These are phyloP conservation scores for Nemania sp. DNA, from an alignment of 2,329 filamentous ascomycete genomes.

Conservation along the genomic window DNA sequence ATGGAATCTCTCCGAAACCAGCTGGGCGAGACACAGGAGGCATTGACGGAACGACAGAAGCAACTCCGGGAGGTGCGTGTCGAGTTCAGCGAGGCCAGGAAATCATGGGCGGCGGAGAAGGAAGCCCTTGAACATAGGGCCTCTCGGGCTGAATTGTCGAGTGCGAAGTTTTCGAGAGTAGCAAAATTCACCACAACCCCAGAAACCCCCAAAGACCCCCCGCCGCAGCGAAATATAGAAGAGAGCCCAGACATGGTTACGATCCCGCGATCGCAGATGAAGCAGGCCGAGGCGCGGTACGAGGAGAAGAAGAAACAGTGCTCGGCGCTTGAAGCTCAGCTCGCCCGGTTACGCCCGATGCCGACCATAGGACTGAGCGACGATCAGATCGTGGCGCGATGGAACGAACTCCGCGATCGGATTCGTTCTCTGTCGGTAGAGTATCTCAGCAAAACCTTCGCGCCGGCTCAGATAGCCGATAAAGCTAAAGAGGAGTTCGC, in stretches of 20 bases:
- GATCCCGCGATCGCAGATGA: slow-evolving; percentile 27
- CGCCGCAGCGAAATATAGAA: too few relatives aligned
- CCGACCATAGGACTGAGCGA: slow-evolving; percentile 24
- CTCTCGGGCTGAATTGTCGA: too few relatives aligned
- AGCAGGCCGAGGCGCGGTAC: slow-evolving; percentile 26
- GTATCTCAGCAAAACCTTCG: slow-evolving; percentile 28
- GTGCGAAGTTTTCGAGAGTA: too few relatives aligned
- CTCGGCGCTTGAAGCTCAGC: slow-evolving; percentile 21
- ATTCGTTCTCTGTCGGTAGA: slow-evolving; percentile 30
- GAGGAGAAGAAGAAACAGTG: slow-evolving; percentile 27
- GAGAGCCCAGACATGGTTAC: slow-evolving; percentile 26
- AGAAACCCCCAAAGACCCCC: too few relatives aligned
- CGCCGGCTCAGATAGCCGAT: slow-evolving; percentile 21
- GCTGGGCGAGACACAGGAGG: slow-evolving; percentile 34
- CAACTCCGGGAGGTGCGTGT: slow-evolving; percentile 31
- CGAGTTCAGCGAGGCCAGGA: slow-evolving; percentile 19
- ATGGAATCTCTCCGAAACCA: slow-evolving; percentile 37
- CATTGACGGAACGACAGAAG: slow-evolving; percentile 31
- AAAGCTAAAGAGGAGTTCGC: slow-evolving; percentile 28
- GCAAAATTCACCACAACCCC: too few relatives aligned
- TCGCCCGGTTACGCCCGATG: not conserved
- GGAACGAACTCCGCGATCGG: slow-evolving; percentile 29
- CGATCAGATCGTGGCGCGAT: slow-evolving; percentile 25
- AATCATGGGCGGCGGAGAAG: slow-evolving; percentile 27
- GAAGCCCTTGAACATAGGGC: too few relatives aligned